Conservation (phyloP, 2,329 filamentous ascomycete genomes). For the Cladosporium austrohemisphaericum region DNA sequence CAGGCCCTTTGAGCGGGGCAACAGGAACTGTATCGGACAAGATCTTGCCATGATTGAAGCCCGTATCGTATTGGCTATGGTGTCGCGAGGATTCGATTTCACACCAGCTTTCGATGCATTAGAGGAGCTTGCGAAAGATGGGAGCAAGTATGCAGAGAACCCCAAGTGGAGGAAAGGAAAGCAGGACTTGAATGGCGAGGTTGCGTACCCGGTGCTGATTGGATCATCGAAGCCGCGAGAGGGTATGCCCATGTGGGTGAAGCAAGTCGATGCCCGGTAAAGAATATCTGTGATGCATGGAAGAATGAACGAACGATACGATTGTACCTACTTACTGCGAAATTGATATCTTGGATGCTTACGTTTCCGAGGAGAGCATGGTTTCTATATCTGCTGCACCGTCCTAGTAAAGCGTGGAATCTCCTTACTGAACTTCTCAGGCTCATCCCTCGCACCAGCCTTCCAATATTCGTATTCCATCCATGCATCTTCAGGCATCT, state of each 20-base stretch:
- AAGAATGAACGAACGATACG: too few relatives aligned
- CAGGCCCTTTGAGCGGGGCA: slow-evolving; percentile 53
- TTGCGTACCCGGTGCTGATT: slow-evolving; percentile 28
- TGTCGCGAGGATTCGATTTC: slow-evolving; percentile 49
- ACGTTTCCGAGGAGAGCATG: too few relatives aligned
- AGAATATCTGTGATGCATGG: too few relatives aligned
- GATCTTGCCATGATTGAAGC: slow-evolving; percentile 51
- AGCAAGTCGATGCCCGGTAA: too few relatives aligned
- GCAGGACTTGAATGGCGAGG: slow-evolving; percentile 27
- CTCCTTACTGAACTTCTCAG: slow-evolving; percentile 33
- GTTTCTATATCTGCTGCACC: slow-evolving; percentile 25
- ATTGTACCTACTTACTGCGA: too few relatives aligned
- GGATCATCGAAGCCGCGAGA: slow-evolving; percentile 30
- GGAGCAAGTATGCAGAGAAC: slow-evolving; percentile 30
- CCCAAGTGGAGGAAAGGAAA: slow-evolving; percentile 20
- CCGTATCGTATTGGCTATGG: slow-evolving; percentile 47
- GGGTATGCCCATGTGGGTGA: slow-evolving; percentile 27
- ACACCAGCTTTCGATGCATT: slow-evolving; percentile 34
- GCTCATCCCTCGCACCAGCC: slow-evolving; percentile 44
- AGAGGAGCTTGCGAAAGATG: slow-evolving; percentile 30
- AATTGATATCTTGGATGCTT: too few relatives aligned
- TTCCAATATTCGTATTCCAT: slow-evolving; percentile 66
- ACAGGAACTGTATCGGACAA: slow-evolving; percentile 53
- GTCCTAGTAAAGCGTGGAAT: slow-evolving; percentile 30
- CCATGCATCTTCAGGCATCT: slow-evolving; percentile 64